Base-by-base conservation (phyloP, 2,329 filamentous ascomycete genomes). In the Pseudopyricularia javanii region DNA sequence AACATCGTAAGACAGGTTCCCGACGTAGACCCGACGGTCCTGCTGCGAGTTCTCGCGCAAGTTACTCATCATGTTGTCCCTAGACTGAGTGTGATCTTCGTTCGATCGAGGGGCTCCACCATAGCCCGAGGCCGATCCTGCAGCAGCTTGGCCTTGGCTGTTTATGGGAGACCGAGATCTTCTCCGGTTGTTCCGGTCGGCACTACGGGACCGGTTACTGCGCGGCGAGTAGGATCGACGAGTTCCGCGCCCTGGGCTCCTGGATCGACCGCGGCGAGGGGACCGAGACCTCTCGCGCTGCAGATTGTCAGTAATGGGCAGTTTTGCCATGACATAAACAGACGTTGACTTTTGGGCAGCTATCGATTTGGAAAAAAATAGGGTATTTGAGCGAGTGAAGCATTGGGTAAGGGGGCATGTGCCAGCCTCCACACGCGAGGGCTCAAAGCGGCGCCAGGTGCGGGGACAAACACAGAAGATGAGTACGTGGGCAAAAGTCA, bases 11-110 rank as follows among this genome's bases (percentile, higher is more conserved):
- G 91, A 93, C 62, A 98, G 80, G 69, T 98, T 98, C 72, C 93
- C 93, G 68, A 98, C 93, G 70, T 98, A 98, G 81, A 98, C 93
- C 61, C 93, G 91, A 66, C 93, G 91, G 78, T 98, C 93, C 74
- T 98, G 93, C 70, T 97, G 93, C 57, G 93, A 97, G 47, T 88
- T 86, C 66, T 97, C 93, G 66, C 90, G 85, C 63, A 96, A 85
- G 67, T 82, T 90, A 72, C 83, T 86, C 88, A 97, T 94, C 89
- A 95, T 96, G 69, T 90, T 85, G 72, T 95, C 90, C 72, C 93
- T 91, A 63, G 86, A 86, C 57, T 78, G 83, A 57, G 81, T 75
- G 63, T 90, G 84, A 64, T 95, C 90, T 70, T 97, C 91, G 71
- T 83, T 88, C 54, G 82, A 83, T 71, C 91, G 83, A 69, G 85